Evolutionary conservation across 2,329 filamentous ascomycete genomes (phyloP).

Genomic region (Talaromyces sp.): DNA sequence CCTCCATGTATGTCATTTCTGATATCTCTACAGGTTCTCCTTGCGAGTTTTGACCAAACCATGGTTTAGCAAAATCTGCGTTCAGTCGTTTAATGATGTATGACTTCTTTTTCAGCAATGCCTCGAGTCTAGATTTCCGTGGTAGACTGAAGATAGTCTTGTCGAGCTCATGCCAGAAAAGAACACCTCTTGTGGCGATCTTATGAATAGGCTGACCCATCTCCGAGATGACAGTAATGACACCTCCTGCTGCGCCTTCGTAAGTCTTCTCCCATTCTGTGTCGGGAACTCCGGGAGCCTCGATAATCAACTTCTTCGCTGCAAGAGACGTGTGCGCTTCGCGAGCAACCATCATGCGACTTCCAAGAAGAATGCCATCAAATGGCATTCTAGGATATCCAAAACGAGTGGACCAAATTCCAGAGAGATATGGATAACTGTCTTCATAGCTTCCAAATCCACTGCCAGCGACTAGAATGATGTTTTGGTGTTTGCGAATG

Average conservation of each 20-base stretch:
- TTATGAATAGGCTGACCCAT: constrained; percentile 43
- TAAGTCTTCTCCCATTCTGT: constrained; percentile 88
- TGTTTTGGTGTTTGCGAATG: constrained; percentile 78
- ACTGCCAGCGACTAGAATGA: constrained; percentile 84
- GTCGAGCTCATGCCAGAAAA: constrained; percentile 40
- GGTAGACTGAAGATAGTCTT: constrained; percentile 22
- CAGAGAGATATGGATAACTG: constrained; percentile 87
- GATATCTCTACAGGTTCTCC: constrained; percentile 82
- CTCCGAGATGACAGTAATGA: constrained; percentile 73
- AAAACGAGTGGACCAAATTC: constrained; percentile 77
- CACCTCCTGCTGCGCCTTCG: constrained; percentile 82
- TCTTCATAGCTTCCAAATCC: constrained; percentile 87
- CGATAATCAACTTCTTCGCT: constrained; percentile 85
- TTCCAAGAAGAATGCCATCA: constrained; percentile 85
- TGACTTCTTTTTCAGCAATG: constrained; percentile 50
- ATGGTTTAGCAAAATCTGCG: constrained; percentile 93
- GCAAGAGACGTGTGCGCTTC: constrained; percentile 83
- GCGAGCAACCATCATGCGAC: constrained; percentile 91
- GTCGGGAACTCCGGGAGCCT: constrained; percentile 78
- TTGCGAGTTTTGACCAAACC: constrained; percentile 82
- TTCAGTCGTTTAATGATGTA: constrained; percentile 84
- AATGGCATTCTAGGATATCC: constrained; percentile 92
- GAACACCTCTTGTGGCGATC: constrained; percentile 37
- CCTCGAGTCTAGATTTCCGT: constrained; percentile 56
- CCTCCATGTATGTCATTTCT: constrained; percentile 92